Conservation (phyloP, 768 basidiomycete genomes). For the Hypsizygus marmoreus region DNA sequence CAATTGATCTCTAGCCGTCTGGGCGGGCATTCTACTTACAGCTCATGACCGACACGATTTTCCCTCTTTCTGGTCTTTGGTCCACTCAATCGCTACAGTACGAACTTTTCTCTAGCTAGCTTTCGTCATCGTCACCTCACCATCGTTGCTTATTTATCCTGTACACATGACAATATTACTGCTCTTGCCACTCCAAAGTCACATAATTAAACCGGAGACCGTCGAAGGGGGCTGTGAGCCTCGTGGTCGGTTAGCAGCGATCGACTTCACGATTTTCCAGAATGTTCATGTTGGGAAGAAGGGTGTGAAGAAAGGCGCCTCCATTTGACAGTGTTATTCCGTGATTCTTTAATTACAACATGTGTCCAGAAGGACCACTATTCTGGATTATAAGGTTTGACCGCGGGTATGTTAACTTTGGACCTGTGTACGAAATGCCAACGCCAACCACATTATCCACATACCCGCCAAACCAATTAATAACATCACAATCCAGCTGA, state of each 20-base stretch:
- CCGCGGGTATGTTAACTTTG: constrained; percentile 14
- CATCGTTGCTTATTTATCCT: constrained; percentile 31
- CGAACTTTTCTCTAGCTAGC: constrained; percentile 21
- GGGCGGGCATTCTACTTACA: no score
- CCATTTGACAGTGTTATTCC: constrained; percentile 18
- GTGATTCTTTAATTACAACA: constrained; percentile 17
- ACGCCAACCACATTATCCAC: constrained; percentile 41
- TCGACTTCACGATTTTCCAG: constrained; percentile 12
- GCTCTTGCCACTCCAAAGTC: constrained; percentile 23
- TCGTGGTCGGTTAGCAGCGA: constrained; percentile 19
- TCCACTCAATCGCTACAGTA: constrained; percentile 25
- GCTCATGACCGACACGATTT: constrained; percentile 39
- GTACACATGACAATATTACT: constrained; percentile 33
- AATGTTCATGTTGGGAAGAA: constrained; percentile 1
- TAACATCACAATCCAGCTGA: constrained; percentile 51
- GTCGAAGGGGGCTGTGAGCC: constrained; percentile 22
- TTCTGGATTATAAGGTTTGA: constrained; percentile 19
- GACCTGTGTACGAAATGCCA: constrained; percentile 17
- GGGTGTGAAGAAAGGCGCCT: constrained; percentile 16
- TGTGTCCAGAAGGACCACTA: constrained; percentile 16
- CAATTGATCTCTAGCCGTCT: constrained; percentile 15
- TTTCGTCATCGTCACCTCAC: constrained; percentile 30
- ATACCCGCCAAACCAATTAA: constrained; percentile 44
- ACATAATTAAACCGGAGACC: constrained; percentile 20
- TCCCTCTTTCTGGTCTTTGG: constrained; percentile 23